Percentiles rank a stretch among this genome's conserved stretches.
These are phyloP conservation scores for Pleurotus pulmonarius DNA, from an alignment of 768 basidiomycete genomes.

Conservation along the genomic window DNA sequence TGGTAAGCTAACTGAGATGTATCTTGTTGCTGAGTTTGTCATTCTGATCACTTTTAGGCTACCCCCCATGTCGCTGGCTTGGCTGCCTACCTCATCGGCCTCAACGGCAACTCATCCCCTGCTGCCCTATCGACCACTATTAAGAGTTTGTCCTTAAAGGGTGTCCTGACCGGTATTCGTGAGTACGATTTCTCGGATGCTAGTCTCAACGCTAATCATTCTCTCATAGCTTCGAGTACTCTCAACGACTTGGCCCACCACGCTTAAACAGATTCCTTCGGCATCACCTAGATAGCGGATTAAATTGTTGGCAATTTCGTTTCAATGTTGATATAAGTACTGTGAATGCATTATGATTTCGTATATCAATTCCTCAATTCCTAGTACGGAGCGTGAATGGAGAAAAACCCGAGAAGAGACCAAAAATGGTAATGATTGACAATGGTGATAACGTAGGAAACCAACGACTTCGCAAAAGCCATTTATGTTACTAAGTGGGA, in stretches of 20 bases:
- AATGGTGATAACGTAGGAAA: not conserved
- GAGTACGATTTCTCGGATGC: constrained; percentile 10
- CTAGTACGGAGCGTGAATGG: not conserved
- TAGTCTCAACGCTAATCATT: not conserved
- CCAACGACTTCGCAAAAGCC: no score
- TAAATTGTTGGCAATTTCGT: not conserved
- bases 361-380: constrained; percentile 3
- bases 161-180: constrained; percentile 27
- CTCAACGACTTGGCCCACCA: constrained; percentile 25
- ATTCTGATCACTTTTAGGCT: constrained; percentile 17
- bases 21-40: not conserved
- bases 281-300: not conserved
- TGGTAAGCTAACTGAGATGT: constrained; percentile 15
- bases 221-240: constrained; percentile 18
- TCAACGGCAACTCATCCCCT: constrained; percentile 27
- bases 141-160: constrained; percentile 23
- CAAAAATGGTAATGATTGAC: not conserved
- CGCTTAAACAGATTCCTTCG: not conserved
- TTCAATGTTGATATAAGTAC: not conserved
- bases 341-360: constrained; percentile 8
- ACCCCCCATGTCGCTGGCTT: constrained; percentile 38
- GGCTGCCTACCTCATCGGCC: constrained; percentile 30
- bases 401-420: not conserved
- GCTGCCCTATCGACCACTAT: constrained; percentile 23
- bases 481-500: no score